Evolutionary conservation across 2,329 filamentous ascomycete species (phyloP).

Genomic region (Trichoderma citrinoviride): DNA sequence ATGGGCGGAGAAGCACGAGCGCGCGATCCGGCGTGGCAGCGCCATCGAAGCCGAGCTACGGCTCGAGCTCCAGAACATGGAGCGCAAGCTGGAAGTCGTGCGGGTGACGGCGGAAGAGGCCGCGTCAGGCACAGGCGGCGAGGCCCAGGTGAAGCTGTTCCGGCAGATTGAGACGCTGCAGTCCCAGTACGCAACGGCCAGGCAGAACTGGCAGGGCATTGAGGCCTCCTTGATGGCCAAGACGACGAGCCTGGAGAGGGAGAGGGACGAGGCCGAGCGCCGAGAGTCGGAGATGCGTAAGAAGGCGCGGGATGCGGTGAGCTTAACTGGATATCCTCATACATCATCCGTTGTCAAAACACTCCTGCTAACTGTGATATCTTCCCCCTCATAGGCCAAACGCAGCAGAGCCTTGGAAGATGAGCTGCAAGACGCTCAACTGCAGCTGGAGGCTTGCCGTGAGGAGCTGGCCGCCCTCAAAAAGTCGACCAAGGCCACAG

Average conservation of each 20-base stretch:
- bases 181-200: constrained; percentile 89
- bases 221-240: constrained; percentile 80
- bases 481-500: constrained; percentile 61
- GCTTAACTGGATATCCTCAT: constrained; percentile 31
- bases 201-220: constrained; percentile 96
- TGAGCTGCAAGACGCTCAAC: constrained; percentile 70
- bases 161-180: constrained; percentile 94
- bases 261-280: constrained; percentile 79
- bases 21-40: constrained; percentile 67
- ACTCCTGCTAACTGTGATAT: neutral
- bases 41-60: constrained; percentile 74
- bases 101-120: constrained; percentile 84
- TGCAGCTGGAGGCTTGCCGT: constrained; percentile 60
- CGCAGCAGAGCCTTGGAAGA: constrained; percentile 71
- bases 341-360: neutral
- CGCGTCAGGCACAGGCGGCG: constrained; percentile 75
- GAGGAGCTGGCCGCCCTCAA: constrained; percentile 61
- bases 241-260: constrained; percentile 76
- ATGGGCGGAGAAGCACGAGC: constrained; percentile 68
- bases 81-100: constrained; percentile 86
- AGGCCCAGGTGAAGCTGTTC: constrained; percentile 83
- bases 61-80: constrained; percentile 72
- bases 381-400: constrained; percentile 49
- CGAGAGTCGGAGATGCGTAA: constrained; percentile 84
- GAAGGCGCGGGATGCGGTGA: constrained; percentile 82